Evolutionary conservation across 805 yeast genomes (phyloP).

Genomic region (Lipomyces japonicus): DNA sequence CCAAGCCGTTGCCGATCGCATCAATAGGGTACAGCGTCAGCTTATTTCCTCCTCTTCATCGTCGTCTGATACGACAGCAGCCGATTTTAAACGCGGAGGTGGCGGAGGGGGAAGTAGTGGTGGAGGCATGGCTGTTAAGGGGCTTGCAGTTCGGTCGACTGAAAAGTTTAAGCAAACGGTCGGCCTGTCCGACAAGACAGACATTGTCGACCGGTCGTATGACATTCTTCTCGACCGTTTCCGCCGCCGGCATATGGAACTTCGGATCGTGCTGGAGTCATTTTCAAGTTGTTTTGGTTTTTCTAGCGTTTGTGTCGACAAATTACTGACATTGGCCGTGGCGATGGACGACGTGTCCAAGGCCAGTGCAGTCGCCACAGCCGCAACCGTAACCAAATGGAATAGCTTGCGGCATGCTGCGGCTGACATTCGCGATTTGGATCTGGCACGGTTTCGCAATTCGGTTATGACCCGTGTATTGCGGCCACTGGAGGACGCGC

Average conservation of each 20-base stretch:
- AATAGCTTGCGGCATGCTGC: conserved; percentile 4
- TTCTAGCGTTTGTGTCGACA: conserved; percentile 1
- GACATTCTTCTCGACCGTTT: conserved; percentile 15
- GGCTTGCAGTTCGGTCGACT: conserved; percentile 12
- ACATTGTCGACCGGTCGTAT: conserved; percentile 12
- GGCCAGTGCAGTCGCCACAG: neutral
- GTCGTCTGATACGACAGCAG: neutral
- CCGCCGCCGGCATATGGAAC: conserved; percentile 18
- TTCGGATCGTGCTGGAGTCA: conserved; percentile 12
- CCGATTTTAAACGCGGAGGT: conserved; percentile 9
- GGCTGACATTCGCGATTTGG: conserved; percentile 10
- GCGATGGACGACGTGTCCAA: neutral
- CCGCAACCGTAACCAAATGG: neutral
- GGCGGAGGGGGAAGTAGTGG: neutral
- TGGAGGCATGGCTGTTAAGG: too few relatives aligned
- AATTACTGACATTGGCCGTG: conserved; percentile 6
- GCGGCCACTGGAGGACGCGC: conserved; percentile 13
- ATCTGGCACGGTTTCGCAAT: conserved; percentile 10
- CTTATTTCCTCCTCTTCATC: neutral
- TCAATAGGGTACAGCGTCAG: conserved; percentile 11
- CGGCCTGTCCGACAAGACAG: conserved; percentile 6
- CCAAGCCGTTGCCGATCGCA: conserved; percentile 14
- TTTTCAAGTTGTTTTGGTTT: conserved; percentile 5
- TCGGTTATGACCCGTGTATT: conserved; percentile 14
- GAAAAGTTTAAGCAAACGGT: conserved; percentile 16